A percentile compares a stretch with the other conserved stretches of the same genome.
Evolutionary conservation across 2,329 filamentous ascomycete species (phyloP).

Genomic region (Venturia aucupariae): DNA sequence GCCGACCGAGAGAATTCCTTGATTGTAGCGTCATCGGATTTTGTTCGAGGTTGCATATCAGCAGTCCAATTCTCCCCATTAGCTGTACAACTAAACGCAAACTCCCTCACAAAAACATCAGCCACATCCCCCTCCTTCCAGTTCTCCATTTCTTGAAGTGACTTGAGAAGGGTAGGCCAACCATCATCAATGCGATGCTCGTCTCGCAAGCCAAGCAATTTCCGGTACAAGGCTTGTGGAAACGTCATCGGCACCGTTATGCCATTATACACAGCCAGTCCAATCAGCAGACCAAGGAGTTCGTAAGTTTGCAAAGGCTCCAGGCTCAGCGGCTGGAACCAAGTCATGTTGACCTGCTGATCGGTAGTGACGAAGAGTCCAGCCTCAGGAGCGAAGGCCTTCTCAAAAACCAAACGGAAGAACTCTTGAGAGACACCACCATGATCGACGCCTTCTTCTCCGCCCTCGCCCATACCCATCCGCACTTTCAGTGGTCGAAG

Average conservation of each 20-base stretch:
- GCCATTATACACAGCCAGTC: conserved; percentile 86
- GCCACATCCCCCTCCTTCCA: conserved; percentile 77
- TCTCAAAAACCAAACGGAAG: conserved; percentile 72
- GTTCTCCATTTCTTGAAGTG: conserved; percentile 61
- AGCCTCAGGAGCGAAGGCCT: conserved; percentile 66
- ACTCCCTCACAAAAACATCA: conserved; percentile 74
- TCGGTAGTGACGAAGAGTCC: conserved; percentile 68
- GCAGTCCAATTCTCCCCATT: conserved; percentile 46
- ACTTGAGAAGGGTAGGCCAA: conserved; percentile 59
- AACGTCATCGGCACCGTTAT: conserved; percentile 86
- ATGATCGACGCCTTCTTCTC: conserved; percentile 85
- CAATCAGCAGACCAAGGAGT: conserved; percentile 77
- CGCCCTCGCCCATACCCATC: conserved; percentile 62
- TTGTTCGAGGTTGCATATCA: conserved; percentile 37
- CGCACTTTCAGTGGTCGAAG: conserved; percentile 80
- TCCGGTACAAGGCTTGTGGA: conserved; percentile 73
- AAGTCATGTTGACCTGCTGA: conserved; percentile 65
- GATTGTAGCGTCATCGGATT: not conserved
- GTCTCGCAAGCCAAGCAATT: conserved; percentile 56
- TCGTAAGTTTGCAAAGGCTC: conserved; percentile 88
- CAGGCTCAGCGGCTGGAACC: conserved; percentile 75
- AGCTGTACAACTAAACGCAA: conserved; percentile 67
- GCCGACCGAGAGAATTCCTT: not conserved
- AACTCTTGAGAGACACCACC: conserved; percentile 96
- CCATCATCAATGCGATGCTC: conserved; percentile 48